Conservation (phyloP, 1,284 basidiomycete genomes). For the Rhodofomes roseus region DNA sequence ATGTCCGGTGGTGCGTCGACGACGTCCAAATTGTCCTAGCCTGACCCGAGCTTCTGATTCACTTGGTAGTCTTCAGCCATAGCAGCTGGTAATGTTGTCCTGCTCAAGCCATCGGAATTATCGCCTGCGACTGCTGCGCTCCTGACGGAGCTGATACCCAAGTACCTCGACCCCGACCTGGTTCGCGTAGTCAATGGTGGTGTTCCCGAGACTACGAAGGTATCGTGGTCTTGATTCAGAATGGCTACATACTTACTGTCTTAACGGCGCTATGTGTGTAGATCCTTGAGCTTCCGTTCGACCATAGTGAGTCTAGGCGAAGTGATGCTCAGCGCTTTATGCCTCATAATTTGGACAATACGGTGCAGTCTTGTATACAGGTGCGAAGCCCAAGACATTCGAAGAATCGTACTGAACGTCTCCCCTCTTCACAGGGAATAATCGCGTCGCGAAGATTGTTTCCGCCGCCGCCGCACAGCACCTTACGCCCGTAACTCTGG, state of each 20-base stretch:
- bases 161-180: constrained; percentile 78
- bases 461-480: constrained; percentile 82
- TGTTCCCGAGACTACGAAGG: constrained; percentile 71
- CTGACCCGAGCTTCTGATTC: too few relatives aligned
- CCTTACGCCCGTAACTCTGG: constrained; percentile 83
- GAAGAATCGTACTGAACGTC: too few relatives aligned
- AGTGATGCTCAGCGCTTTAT: too few relatives aligned
- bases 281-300: constrained; percentile 81
- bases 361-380: constrained; percentile 48
- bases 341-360: too few relatives aligned
- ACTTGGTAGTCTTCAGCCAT: constrained; percentile 58
- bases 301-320: constrained; percentile 69
- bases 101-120: constrained; percentile 84
- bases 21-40: background rate
- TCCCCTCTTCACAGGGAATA: constrained; percentile 44
- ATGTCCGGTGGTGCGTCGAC: constrained; percentile 47
- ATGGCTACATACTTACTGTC: too few relatives aligned
- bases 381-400: too few relatives aligned
- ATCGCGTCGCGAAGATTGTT: constrained; percentile 76
- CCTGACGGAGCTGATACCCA: constrained; percentile 69
- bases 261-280: too few relatives aligned
- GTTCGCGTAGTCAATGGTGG: constrained; percentile 76
- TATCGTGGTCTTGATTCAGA: constrained; percentile 17
- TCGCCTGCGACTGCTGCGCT: constrained; percentile 63
- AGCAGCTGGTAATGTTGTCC: constrained; percentile 73